Conservation (phyloP, 2,329 filamentous ascomycete genomes). For the Aspergillus felis region DNA sequence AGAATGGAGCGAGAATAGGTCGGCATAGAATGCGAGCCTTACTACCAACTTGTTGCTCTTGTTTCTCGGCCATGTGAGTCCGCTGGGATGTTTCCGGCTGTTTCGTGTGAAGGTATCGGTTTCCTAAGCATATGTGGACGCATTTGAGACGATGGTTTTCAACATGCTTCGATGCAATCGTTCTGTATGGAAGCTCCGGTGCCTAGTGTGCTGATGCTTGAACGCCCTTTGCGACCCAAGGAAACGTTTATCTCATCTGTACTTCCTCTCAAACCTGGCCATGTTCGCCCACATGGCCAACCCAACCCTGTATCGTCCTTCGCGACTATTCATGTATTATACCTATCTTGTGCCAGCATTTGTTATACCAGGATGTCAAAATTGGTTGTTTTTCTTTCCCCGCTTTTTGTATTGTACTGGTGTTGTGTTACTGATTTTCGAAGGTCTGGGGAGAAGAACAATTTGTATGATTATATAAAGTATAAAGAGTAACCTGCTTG, state of each 20-base stretch:
- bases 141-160: not conserved
- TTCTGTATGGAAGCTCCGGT: not conserved
- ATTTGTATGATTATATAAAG: not conserved
- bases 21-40: slow-evolving; percentile 1
- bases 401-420: not conserved
- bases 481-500: not conserved
- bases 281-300: not conserved
- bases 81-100: not conserved
- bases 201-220: not conserved
- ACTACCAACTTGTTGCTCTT: not conserved
- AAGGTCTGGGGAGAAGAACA: not conserved
- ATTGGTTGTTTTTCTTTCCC: not conserved
- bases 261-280: not conserved
- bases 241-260: not conserved
- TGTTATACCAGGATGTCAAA: slow-evolving; percentile 4
- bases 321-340: slow-evolving; percentile 8
- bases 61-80: not conserved
- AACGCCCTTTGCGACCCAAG: not conserved
- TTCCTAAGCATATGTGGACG: not conserved
- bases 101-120: not conserved
- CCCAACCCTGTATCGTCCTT: not conserved
- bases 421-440: not conserved
- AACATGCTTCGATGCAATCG: not conserved
- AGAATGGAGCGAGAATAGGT: slow-evolving; percentile 16
- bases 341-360: slow-evolving; percentile 4